Evolutionary conservation across 2,329 filamentous ascomycete genomes (phyloP).

Genomic region (Arthrobotrys conoides): DNA sequence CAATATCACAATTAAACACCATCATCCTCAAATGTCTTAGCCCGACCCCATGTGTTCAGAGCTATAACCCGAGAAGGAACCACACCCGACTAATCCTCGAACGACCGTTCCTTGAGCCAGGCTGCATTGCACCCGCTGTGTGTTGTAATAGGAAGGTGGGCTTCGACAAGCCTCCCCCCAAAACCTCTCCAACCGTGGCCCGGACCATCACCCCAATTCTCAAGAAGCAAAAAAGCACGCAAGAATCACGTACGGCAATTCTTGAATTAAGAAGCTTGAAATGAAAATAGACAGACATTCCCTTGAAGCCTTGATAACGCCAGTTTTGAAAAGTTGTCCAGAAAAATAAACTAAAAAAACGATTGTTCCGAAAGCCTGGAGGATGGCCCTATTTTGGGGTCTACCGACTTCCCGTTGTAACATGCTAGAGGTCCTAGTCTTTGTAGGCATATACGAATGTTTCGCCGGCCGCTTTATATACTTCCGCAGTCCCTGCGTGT

Average conservation of each 20-base stretch:
- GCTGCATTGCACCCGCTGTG: constrained; percentile 28
- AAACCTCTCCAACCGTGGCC: constrained; percentile 25
- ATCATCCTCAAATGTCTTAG: constrained; percentile 50
- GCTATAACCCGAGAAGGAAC: constrained; percentile 59
- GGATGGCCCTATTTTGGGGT: constrained; percentile 44
- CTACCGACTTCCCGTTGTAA: constrained; percentile 27
- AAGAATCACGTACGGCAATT: constrained; percentile 56
- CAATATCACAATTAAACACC: constrained; percentile 33
- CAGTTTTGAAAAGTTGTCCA: constrained; percentile 40
- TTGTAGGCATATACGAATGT: constrained; percentile 38
- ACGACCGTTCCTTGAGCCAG: constrained; percentile 36
- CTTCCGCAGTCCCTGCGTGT: constrained; percentile 26
- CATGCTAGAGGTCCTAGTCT: neutral
- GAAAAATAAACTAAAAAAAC: constrained; percentile 6
- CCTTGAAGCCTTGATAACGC: constrained; percentile 54
- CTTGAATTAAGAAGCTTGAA: constrained; percentile 60
- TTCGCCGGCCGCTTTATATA: constrained; percentile 52
- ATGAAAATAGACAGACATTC: constrained; percentile 36
- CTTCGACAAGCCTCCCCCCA: constrained; percentile 32
- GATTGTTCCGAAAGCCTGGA: constrained; percentile 44
- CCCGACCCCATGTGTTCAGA: constrained; percentile 51
- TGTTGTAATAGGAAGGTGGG: constrained; percentile 59
- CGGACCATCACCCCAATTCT: constrained; percentile 23
- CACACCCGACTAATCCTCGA: constrained; percentile 50
- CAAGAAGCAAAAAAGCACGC: constrained; percentile 52